Evolutionary conservation across 2,329 filamentous ascomycete species (phyloP), one percentile per base, ranked within the genome.

Genomic region (Apiospora saccharicola): DNA sequence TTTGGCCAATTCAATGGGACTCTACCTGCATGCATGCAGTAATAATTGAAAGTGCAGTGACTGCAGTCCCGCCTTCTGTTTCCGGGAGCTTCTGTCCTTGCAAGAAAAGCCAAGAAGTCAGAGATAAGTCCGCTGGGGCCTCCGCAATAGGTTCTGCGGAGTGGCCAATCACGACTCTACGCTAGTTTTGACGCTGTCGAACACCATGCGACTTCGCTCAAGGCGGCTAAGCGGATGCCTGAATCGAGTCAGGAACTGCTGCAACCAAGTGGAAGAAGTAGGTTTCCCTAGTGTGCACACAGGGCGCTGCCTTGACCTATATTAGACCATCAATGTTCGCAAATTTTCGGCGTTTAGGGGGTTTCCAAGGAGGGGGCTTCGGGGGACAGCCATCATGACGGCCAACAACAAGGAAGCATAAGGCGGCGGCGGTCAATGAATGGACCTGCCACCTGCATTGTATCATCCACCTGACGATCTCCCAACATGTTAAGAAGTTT

Each of bases 141-240:
- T 73, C 72, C 72, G 70, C 72, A 71, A 69, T 64, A 49, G 46
- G 46, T 67, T 51, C 67, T 73, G 72, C 61, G 72, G 72, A 73
- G 72, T 70, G 53, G 72, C 72, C 72, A 73, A 73, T 73, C 70
- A 72, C 34, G 47, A 46, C 72, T 49, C 26, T 61, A 67, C 68
- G 47, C 70, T 70, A 72, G 67, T 37, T 47, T 14, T 37, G 44
- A 69, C 67, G 67, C 67, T 69, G 67, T 69, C 67, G 67, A 69
- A 37, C 44, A 49, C 67, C 67, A 34, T 49, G 67, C 43, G 47
- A 49, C 57, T 64, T 64, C 34, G 67, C 67, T 69, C 44, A 49
- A 69, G 43, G 47, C 26, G 44, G 67, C 67, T 69, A 69, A 49
- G 67, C 67, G 44, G 67, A 46, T 69, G 26, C n/a, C 44, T n/a